phyloP scores from a whole-genome alignment of 345 rosid species.

The Eucalyptus leucophloia region DNA sequence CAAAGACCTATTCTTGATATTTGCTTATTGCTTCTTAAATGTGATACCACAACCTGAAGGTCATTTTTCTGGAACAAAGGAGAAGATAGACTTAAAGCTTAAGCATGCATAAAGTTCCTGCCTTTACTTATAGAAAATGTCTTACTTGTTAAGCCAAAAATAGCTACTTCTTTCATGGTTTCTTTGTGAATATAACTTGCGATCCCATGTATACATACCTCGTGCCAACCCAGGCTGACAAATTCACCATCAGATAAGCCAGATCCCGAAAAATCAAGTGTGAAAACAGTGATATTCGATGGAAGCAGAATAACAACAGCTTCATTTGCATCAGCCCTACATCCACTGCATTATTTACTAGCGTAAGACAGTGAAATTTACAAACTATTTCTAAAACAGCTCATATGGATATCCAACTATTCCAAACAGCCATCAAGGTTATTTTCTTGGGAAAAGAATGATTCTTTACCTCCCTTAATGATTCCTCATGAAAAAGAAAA shows the following conservation, averaged over 20 bases:
- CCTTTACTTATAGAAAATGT: neutral
- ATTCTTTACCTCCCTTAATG: neutral
- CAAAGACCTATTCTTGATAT: conserved; percentile 86
- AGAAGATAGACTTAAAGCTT: neutral
- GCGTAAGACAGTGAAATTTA: neutral
- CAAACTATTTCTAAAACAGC: neutral
- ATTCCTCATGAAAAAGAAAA: neutral
- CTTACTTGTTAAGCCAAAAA: neutral
- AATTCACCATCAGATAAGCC: conserved; percentile 93
- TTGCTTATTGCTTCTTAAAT: conserved; percentile 62
- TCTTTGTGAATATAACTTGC: neutral
- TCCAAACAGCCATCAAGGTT: neutral
- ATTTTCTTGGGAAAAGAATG: neutral
- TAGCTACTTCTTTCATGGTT: neutral
- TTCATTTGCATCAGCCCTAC: conserved; percentile 98
- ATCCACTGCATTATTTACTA: conserved; percentile 53
- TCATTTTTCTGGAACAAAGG: conserved; percentile 59
- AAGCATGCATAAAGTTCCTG: neutral
- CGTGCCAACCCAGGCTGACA: conserved; percentile 97
- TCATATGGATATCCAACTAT: neutral
- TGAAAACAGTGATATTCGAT: conserved; percentile 85
- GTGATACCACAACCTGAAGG: conserved; percentile 78
- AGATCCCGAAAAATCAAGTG: conserved; percentile 98
- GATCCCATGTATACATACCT: conserved; percentile 25
- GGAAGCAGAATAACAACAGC: conserved; percentile 90